Evolutionary conservation across 148 eudicot species (phyloP), one percentile per base, ranked within the genome.

Genomic region (Dianthus caryophyllus): DNA sequence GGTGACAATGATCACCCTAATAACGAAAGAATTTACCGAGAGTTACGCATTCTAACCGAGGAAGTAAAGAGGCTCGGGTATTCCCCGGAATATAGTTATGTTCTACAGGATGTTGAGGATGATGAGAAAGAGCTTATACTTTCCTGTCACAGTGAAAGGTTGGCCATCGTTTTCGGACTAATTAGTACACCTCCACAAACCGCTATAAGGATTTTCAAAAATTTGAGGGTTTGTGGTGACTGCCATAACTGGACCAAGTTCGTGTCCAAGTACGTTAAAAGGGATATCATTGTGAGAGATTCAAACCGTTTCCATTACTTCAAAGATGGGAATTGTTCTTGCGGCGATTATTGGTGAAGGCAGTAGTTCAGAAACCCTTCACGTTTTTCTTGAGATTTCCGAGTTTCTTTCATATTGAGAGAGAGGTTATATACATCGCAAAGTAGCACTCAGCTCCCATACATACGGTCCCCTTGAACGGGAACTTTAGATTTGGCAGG

Each of bases 91-190:
- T 75, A 52, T 44, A 77, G 81, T 55, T 88, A 78, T 29, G 91
- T 88, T 62, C 66, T 88, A 60, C 96, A 88, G 74, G 91, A 88
- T 74, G 96, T 88, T 13, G 91, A 88, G 76, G 91, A 86, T 27
- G 96, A 88, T 36, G 91, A 88, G 77, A 86, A 88, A 73, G 88
- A 84, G 68, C 72, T 79, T 72, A 85, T 88, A 46, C 90, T 88
- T 41, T 78, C 77, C 6, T 75, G 82, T 74, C 95, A 88, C 53
- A 88, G 81, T 61, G 90, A 88, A 71, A 82, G 95, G 73, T 77
- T 88, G 80, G 95, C 95, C 31, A 85, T 88, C 75, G 83, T 81
- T 13, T 85, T 62, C 55, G 95, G 86, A n/a, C 72, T 88, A 48
- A 77, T 85, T 27, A 82, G 81, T 73, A 85, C 88, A 20, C 84